Base-by-base conservation (phyloP, 306 rosid species). In the Myrica gale region DNA sequence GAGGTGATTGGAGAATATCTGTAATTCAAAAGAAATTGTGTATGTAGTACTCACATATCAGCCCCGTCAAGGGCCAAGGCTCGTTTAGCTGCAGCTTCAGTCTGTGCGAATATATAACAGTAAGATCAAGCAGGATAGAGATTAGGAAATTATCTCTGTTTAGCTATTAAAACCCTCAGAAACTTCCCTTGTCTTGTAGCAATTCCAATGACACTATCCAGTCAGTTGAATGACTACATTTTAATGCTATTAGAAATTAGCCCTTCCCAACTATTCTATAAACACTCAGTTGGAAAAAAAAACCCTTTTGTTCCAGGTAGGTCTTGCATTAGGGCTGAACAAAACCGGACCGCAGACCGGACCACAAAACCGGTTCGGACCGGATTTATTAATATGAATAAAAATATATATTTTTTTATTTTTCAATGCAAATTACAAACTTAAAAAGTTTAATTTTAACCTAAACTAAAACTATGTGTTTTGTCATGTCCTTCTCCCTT, bases 21-120 rank as follows among this genome's bases (percentile, higher is more conserved):
- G 7, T n/a, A 66, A 37, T 6, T 58, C 23, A 50, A 66, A 68
- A 62, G 76, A 73, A 73, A 68, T 44, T 37, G 42, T 71, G 68
- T 12, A 21, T 12, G 72, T 53, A 53, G 44, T 75, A 88, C 97
- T 95, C 68, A 95, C 99, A 95, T 95, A 86, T 95, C 97, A 73
- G 97, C 81, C 80, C 97, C 99, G 69, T 95, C 92, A 68, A 89
- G 82, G 68, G 96, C 93, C 95, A 92, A 81, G 56, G 97, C 97
- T 74, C 97, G 87, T 84, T 90, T 92, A 1, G 96, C 93, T 6
- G 99, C 99, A 67, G 97, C 93, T 82, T 89, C 97, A 1, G 97
- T 95, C 99, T 95, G 89, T 61, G 80, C 41, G 52, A 76, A 76
- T 56, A 80, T n/a, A 67, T 41, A 78, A 21, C 9, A 26, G 71